Evolutionary conservation across 2,329 filamentous ascomycete genomes (phyloP).

Genomic region (Exophiala sideris): DNA sequence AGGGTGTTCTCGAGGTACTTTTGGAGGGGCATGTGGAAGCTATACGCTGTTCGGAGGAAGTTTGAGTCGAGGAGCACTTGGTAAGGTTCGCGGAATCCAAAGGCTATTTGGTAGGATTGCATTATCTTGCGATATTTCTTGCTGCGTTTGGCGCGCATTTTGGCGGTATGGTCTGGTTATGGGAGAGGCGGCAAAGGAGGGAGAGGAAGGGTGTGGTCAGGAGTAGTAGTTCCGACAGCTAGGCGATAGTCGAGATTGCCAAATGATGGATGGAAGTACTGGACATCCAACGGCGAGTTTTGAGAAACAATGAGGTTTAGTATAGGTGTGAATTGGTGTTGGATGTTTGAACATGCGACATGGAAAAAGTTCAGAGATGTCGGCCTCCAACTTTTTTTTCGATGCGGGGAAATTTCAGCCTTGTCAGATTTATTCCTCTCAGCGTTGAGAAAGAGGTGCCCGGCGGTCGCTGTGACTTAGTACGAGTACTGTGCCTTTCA

Average conservation of each 20-base stretch:
- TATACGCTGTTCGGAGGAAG: slow-evolving; percentile 75
- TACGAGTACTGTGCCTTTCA: too few species aligned
- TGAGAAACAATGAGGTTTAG: too few species aligned
- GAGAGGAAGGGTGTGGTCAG: not conserved
- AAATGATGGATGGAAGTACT: too few species aligned
- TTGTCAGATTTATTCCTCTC: not conserved
- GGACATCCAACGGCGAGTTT: too few species aligned
- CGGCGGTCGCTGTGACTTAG: not conserved
- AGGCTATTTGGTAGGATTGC: slow-evolving; percentile 82
- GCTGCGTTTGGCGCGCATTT: slow-evolving; percentile 65
- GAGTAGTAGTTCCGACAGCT: too few species aligned
- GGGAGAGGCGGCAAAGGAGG: not conserved
- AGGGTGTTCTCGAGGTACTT: slow-evolving; percentile 75
- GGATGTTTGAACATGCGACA: not conserved
- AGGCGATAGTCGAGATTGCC: too few species aligned
- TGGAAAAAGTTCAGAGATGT: not conserved
- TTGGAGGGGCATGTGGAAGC: slow-evolving; percentile 86
- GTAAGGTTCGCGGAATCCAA: slow-evolving; percentile 90
- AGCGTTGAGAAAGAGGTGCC: not conserved
- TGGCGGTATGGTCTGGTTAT: slow-evolving; percentile 32
- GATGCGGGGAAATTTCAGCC: not conserved
- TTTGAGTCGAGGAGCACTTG: slow-evolving; percentile 87
- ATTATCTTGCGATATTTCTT: slow-evolving; percentile 88
- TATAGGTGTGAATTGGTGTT: not conserved
- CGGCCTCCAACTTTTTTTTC: not conserved